Evolutionary conservation across 2,329 filamentous ascomycete species (phyloP), one percentile per base, ranked within the genome.

Genomic region (Diaporthe aspalathi): DNA sequence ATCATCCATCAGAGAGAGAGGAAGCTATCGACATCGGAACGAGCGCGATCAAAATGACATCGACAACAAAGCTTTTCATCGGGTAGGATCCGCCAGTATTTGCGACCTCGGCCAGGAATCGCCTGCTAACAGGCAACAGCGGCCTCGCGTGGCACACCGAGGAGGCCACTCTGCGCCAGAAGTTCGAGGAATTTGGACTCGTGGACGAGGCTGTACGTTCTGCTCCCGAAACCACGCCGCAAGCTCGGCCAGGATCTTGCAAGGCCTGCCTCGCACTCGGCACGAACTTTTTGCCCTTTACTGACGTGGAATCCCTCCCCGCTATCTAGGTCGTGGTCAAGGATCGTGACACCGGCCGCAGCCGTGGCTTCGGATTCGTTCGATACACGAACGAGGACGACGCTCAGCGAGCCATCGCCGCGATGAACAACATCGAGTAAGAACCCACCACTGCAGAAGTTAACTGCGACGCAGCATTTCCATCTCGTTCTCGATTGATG

Each of bases 141-240:
- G 96, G 96, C 88, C 94, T 99, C 77, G 94, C 96, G 79, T 99
- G 96, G 96, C 95, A 98, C 86, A 99, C 96, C 75, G 94, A 97
- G 83, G 95, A 98, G 84, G 84, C 85, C 54, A 94, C 93, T 76
- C 87, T 99, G 76, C 92, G 93, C 79, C 86, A 92, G 80, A 97
- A 97, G 84, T 99, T 99, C 82, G 92, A 95, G 82, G 92, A 96
- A 82, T 98, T 94, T 80, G 95, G 95, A 73, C 86, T 87, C 52
- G 93, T 99, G 76, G 94, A 98, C 82, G 95, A 99, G 90, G 96
- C 96, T 78, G 96, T 98, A 89, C 83, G 94, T 92, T 72, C 20
- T 38, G 56, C 67, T 57, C 40, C 40, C 60, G 66, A 43, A 35
- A 20, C 8, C 3, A n/a, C 45, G 14, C 5, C 17, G 29, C 52